Evolutionary conservation across 495 filamentous ascomycete species (phyloP).

Genomic region (Trichoderma gamsii): DNA sequence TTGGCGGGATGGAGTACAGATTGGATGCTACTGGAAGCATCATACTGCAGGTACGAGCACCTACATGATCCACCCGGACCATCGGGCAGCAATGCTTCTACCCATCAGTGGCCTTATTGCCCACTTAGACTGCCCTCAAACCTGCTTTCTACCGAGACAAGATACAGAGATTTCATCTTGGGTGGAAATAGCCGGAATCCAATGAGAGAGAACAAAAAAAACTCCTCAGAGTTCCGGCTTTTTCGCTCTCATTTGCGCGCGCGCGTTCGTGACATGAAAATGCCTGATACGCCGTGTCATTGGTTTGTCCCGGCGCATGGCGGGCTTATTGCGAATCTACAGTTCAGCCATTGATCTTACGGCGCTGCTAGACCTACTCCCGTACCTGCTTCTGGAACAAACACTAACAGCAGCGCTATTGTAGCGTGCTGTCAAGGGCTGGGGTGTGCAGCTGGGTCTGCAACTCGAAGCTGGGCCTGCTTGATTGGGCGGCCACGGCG

Average conservation of each 20-base stretch:
- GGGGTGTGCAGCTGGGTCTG: neutral
- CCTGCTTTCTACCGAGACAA: neutral
- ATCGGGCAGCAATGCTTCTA: slow-evolving; percentile 8
- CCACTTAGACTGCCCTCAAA: neutral
- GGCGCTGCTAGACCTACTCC: too few species aligned
- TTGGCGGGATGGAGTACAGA: too few species aligned
- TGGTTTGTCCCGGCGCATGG: too few species aligned
- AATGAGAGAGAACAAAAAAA: neutral
- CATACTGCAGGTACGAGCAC: neutral
- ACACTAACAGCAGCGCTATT: neutral
- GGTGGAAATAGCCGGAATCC: neutral
- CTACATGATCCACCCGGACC: neutral
- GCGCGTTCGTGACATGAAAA: too few species aligned
- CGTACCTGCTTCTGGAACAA: neutral
- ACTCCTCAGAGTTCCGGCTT: neutral
- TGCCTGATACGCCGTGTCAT: too few species aligned
- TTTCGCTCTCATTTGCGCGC: too few species aligned
- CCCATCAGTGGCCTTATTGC: slow-evolving; percentile 1
- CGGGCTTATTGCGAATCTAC: too few species aligned
- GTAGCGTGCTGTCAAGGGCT: neutral
- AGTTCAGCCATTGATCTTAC: too few species aligned
- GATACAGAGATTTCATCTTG: neutral
- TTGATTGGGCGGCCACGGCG: neutral
- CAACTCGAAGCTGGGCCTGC: neutral
- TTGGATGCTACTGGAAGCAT: too few species aligned